Evolutionary conservation across 306 rosid genomes (phyloP), one percentile per base, ranked within the genome.

Genomic region (Carpinus fangiana): DNA sequence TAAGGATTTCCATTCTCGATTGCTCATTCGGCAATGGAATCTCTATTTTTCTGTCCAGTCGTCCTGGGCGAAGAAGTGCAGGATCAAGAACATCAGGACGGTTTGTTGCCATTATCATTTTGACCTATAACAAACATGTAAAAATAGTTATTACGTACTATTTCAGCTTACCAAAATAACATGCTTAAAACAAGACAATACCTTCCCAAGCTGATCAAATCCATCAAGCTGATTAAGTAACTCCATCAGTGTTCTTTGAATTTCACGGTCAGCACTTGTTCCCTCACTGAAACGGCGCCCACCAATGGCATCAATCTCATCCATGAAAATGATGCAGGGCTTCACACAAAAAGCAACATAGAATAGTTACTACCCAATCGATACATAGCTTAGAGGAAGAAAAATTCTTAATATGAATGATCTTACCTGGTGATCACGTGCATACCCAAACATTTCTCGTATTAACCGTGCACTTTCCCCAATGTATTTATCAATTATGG

Each of bases 291-390:
- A 91, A 66, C 99, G 97, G 50, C 98, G 97, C 52, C 99, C 99
- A 80, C 99, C 99, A 83, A 96, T 96, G 83, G 98, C 99, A 83
- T 96, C 99, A 21, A 96, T 96, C 86, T 96, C 99, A 57, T 96
- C 99, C 99, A 96, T 96, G 82, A 96, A 96, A 59, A 96, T 96
- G 84, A 96, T 96, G 91, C 99, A 96, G 48, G 99, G 99, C 98
- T 96, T 69, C 31, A 77, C 67, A 76, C 70, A 76, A 16, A 84
- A 69, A 55, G 69, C 18, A 34, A 78, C 75, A 56, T 26, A 65
- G 77, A 16, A 64, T 57, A 84, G 76, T 36, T 54, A 77, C 38
- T 72, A 60, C 23, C 13, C 47, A 20, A 53, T 60, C 70, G 18
- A 78, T 18, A 78, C 18, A 74, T 41, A 66, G 48, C 47, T 50